phyloP scores from a whole-genome alignment of 805 yeast genomes.

The Zygosaccharomyces kombuchaensis region DNA sequence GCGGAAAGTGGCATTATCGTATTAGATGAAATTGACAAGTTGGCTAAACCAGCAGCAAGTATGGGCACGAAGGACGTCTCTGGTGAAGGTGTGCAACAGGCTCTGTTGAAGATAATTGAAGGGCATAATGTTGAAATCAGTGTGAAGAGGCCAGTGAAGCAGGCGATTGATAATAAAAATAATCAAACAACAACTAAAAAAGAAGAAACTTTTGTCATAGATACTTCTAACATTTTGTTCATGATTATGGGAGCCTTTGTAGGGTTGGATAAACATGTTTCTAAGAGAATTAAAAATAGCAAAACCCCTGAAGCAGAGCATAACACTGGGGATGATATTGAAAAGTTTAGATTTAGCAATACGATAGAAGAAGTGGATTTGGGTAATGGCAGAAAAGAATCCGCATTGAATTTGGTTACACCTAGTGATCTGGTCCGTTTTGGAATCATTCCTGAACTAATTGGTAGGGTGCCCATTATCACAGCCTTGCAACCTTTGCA shows the following conservation, averaged over 20 bases:
- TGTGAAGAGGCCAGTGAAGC: slow-evolving; percentile 41
- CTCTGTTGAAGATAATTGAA: slow-evolving; percentile 51
- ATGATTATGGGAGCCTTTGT: slow-evolving; percentile 61
- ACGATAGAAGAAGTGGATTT: slow-evolving; percentile 37
- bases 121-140: slow-evolving; percentile 50
- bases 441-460: slow-evolving; percentile 57
- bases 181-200: slow-evolving; percentile 35
- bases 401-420: slow-evolving; percentile 44
- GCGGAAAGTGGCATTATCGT: slow-evolving; percentile 58
- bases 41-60: slow-evolving; percentile 46
- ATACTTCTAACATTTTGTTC: slow-evolving; percentile 53
- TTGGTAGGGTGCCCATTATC: slow-evolving; percentile 55
- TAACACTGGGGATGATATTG: slow-evolving; percentile 9
- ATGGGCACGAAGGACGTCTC: slow-evolving; percentile 54
- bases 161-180: slow-evolving; percentile 21
- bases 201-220: slow-evolving; percentile 45
- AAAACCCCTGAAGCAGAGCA: slow-evolving; percentile 19
- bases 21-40: slow-evolving; percentile 55
- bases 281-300: slow-evolving; percentile 36
- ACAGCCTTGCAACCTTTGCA: slow-evolving; percentile 47
- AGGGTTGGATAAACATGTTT: slow-evolving; percentile 49
- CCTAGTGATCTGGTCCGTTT: slow-evolving; percentile 48
- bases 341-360: slow-evolving; percentile 22
- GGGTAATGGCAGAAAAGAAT: slow-evolving; percentile 36
- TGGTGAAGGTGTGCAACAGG: slow-evolving; percentile 65